Evolutionary conservation across 495 filamentous ascomycete species (phyloP).

Genomic region (Venustampulla echinocandica): DNA sequence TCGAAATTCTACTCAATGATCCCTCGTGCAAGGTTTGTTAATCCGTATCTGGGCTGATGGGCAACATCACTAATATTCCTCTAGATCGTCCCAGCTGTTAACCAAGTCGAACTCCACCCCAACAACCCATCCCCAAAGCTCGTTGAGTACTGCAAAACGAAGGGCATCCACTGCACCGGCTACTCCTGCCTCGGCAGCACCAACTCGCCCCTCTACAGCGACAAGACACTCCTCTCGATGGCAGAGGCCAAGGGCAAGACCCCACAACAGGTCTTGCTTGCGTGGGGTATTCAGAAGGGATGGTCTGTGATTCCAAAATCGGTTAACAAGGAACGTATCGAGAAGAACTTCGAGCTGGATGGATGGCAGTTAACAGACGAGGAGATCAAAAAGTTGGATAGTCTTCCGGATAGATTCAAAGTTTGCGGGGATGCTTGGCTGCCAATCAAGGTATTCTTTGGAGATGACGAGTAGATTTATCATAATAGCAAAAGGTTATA

Average conservation of each 20-base stretch:
- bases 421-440: constrained; percentile 63
- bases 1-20: constrained; percentile 56
- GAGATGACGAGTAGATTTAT: constrained; percentile 61
- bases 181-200: constrained; percentile 73
- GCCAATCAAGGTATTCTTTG: constrained; percentile 77
- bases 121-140: constrained; percentile 42
- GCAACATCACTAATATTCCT: constrained; percentile 27
- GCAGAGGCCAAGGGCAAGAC: constrained; percentile 61
- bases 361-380: constrained; percentile 57
- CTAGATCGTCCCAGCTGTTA: constrained; percentile 69
- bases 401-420: constrained; percentile 62
- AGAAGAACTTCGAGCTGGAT: constrained; percentile 59
- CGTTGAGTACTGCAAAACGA: constrained; percentile 59
- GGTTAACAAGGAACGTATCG: constrained; percentile 63
- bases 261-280: constrained; percentile 55
- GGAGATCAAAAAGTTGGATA: constrained; percentile 53
- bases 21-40: constrained; percentile 14
- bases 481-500: too few species aligned
- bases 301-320: constrained; percentile 76
- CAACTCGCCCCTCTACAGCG: constrained; percentile 60
- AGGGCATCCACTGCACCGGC: constrained; percentile 68
- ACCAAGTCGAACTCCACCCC: constrained; percentile 90
- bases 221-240: constrained; percentile 60
- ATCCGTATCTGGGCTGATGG: not conserved
- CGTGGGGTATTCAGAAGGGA: constrained; percentile 67